Evolutionary conservation across 352 stramenopile genomes (phyloP), one percentile per base, ranked within the genome.

Genomic region (Globisporangium nagaii): DNA sequence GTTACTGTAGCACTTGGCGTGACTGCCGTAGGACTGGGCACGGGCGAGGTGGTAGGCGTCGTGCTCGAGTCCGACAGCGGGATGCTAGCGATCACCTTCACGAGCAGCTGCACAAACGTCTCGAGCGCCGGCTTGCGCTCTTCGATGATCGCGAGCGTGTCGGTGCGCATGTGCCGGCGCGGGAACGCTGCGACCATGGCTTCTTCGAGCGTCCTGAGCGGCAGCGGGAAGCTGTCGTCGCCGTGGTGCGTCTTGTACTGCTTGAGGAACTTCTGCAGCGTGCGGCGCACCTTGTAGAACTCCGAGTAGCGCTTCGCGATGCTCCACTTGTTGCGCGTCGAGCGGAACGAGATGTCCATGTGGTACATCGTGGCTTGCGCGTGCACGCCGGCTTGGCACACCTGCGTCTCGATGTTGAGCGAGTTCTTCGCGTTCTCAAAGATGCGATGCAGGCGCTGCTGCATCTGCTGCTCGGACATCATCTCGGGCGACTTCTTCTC

Each of bases 261-360:
- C 65, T 89, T 87, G 53, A 89, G 31, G 42, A 85, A 85, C 58
- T 78, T 80, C 36, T 61, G 63, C 10, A 93, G 77, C 44, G 72
- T 73, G 28, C 71, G 71, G 11, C 84, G 84, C 19, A 88, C 55
- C 20, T 70, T 66, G 66, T 85, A 90, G 60, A 93, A 93, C 58
- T 93, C 84, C 3, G 84, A 93, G 69, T 91, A 93, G 35, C 84
- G 84, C 64, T 91, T 93, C 40, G 77, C 70, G 52, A 93, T 91
- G 58, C 68, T 90, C 84, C 84, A 93, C 62, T 90, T 92, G 59
- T 91, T 89, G 36, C 80, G 81, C 42, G 84, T 94, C 25, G 71
- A 85, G 43, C 72, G 77, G 66, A 90, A 94, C 9, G 79, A 90
- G 32, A 94, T 89, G 62, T 92, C 84, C 75, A 94, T 88, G 52